phyloP scores from a whole-genome alignment of 2,329 filamentous ascomycete genomes.

The Xylariaceae sp. region DNA sequence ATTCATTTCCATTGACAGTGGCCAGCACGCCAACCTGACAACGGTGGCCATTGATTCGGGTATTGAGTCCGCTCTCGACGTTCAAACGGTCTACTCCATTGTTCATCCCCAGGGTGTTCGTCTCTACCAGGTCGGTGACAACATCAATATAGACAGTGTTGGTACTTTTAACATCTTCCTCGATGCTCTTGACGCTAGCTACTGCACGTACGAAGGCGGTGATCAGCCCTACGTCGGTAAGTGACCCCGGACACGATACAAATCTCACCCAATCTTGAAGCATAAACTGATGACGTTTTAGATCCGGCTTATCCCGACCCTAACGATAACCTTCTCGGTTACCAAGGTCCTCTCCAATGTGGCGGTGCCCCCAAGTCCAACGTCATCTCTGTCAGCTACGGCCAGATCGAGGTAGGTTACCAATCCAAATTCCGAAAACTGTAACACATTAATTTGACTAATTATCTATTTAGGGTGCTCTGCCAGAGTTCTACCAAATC shows the following conservation, averaged over 20 bases:
- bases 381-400: slow-evolving; percentile 53
- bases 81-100: slow-evolving; percentile 17
- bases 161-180: slow-evolving; percentile 27
- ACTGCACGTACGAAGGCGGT: slow-evolving; percentile 41
- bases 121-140: slow-evolving; percentile 19
- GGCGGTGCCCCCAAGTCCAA: slow-evolving; percentile 38
- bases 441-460: no score
- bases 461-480: slow-evolving; percentile 17
- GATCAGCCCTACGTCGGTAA: slow-evolving; percentile 27
- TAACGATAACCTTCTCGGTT: slow-evolving; percentile 32
- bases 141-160: slow-evolving; percentile 20
- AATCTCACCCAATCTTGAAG: background rate
- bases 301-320: slow-evolving; percentile 30
- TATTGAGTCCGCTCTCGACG: slow-evolving; percentile 18
- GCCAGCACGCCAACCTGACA: slow-evolving; percentile 14
- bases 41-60: slow-evolving; percentile 16
- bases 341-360: slow-evolving; percentile 23
- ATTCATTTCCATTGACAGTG: slow-evolving; percentile 19
- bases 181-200: slow-evolving; percentile 42
- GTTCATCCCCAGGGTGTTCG: slow-evolving; percentile 17
- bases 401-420: slow-evolving; percentile 45
- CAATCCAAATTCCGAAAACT: no score
- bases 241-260: background rate
- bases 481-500: slow-evolving; percentile 38
- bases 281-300: slow-evolving; percentile 4